These are phyloP conservation scores for Scolecobasidium constrictum DNA, from an alignment of 2,329 filamentous ascomycete species.

Conservation along the genomic window DNA sequence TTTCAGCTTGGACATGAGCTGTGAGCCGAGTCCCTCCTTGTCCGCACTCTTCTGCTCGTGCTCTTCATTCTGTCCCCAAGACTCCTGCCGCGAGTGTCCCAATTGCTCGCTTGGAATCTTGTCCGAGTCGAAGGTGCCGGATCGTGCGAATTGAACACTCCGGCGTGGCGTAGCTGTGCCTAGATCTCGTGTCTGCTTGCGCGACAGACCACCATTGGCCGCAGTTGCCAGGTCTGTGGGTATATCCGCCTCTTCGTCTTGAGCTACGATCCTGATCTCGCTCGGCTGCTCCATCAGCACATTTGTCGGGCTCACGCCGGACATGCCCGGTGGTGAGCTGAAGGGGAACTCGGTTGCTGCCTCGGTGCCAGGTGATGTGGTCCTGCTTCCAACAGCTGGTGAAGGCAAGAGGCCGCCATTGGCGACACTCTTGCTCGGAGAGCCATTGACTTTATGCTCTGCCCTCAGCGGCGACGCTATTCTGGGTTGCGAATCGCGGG, in stretches of 20 bases:
- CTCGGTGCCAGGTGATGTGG: not conserved
- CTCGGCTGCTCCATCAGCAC: conserved; percentile 11
- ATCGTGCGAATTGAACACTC: conserved; percentile 67
- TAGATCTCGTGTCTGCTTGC: conserved; percentile 7
- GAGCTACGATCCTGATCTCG: conserved; percentile 12
- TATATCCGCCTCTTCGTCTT: conserved; percentile 14
- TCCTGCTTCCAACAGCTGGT: not conserved
- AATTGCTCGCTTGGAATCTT: conserved; percentile 17
- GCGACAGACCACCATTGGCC: conserved; percentile 7
- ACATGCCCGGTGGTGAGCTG: conserved; percentile 14
- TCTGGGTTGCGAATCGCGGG: conserved; percentile 9
- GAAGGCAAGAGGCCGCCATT: conserved; percentile 1
- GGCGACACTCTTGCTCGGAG: not conserved
- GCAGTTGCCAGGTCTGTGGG: conserved; percentile 12
- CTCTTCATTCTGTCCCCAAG: conserved; percentile 50
- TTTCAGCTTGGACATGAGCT: conserved; percentile 70
- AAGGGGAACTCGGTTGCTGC: conserved; percentile 23
- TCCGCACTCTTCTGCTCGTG: conserved; percentile 37
- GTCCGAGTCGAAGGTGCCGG: conserved; percentile 26
- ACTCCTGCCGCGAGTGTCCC: conserved; percentile 49
- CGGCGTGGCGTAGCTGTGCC: conserved; percentile 34
- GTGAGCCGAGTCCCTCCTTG: conserved; percentile 38
- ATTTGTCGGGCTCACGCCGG: conserved; percentile 15
- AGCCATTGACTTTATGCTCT: conserved; percentile 16
- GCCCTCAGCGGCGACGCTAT: conserved; percentile 17